Evolutionary conservation across 306 rosid genomes (phyloP).

Genomic region (Fagus crenata): DNA sequence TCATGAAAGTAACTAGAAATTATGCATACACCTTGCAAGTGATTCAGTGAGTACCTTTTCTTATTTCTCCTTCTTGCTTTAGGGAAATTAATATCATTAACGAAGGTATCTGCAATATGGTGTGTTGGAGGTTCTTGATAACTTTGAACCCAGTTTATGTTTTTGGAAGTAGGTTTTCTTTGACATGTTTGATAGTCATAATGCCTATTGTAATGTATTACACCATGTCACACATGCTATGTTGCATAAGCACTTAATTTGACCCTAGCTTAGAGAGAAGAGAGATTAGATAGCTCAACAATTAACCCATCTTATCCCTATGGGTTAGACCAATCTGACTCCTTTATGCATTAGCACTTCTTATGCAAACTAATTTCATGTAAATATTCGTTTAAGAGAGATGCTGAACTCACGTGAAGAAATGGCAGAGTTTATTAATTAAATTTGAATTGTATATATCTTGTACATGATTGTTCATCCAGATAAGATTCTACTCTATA

Average conservation of each 20-base stretch:
- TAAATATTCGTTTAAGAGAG: background rate
- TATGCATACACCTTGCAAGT: background rate
- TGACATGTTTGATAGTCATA: background rate
- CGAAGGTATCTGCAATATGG: background rate
- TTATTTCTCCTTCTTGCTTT: background rate
- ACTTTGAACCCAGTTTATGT: background rate
- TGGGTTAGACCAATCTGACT: background rate
- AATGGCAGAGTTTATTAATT: background rate
- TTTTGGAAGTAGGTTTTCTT: background rate
- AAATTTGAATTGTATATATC: background rate
- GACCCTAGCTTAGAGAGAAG: background rate
- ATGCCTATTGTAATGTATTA: background rate
- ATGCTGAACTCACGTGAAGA: background rate
- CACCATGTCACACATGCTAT: background rate
- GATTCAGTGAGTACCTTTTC: background rate
- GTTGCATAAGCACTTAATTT: background rate
- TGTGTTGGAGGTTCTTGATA: background rate
- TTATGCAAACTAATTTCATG: background rate
- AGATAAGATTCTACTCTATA: background rate
- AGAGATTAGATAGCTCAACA: background rate
- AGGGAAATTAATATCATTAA: background rate
- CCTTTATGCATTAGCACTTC: background rate
- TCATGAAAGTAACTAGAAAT: background rate
- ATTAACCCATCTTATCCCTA: background rate
- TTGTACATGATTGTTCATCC: background rate